A percentile compares a stretch with the other conserved stretches of the same genome.
These are phyloP conservation scores for Lactifluus volemus DNA, from an alignment of 768 basidiomycete species.

Conservation along the genomic window DNA sequence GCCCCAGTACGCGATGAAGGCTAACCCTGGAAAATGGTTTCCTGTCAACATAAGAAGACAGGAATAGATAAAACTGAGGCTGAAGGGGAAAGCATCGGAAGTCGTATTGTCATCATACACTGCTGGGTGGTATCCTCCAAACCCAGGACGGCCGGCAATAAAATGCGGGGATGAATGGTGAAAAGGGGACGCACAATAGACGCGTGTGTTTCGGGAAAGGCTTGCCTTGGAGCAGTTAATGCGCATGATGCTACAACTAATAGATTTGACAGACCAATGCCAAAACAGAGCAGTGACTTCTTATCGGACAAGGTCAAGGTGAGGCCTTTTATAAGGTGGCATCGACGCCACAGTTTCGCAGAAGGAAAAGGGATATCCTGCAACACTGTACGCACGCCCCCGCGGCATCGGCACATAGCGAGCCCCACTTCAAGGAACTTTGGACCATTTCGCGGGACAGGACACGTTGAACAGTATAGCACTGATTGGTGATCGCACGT, in stretches of 20 bases:
- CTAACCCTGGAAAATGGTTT: slow-evolving; percentile 42
- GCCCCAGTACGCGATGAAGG: slow-evolving; percentile 69
- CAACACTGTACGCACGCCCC: background rate
- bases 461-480: no score
- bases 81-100: background rate
- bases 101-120: background rate
- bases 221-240: slow-evolving; percentile 1
- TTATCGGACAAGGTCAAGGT: background rate
- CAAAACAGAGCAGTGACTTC: background rate
- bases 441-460: no score
- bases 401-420: no score
- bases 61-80: background rate
- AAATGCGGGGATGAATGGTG: background rate
- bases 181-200: slow-evolving; percentile 43
- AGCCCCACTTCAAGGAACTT: no score
- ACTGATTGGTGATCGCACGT: no score
- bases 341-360: background rate
- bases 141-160: background rate
- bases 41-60: background rate
- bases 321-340: background rate
- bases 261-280: background rate
- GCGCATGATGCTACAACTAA: background rate
- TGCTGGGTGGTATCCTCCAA: background rate
- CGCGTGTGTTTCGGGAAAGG: slow-evolving; percentile 49
- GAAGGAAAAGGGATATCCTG: background rate